Conservation (phyloP, 2,329 filamentous ascomycete species). For the Apiospora koreana region DNA sequence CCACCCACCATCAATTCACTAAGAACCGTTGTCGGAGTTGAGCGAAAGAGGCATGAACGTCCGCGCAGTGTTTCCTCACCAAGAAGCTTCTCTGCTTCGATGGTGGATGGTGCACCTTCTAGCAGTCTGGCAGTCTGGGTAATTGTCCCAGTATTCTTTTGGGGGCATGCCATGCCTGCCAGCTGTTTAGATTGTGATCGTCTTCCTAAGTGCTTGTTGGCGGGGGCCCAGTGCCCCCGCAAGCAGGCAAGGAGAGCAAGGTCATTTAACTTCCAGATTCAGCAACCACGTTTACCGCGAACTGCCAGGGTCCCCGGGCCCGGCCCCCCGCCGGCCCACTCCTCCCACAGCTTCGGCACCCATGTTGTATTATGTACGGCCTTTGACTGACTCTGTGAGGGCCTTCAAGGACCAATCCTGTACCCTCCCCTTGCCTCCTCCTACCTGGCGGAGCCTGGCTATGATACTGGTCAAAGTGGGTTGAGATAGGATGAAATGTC, state of each 20-base stretch:
- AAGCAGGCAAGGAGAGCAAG: background rate
- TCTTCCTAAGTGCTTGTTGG: background rate
- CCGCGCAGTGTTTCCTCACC: background rate
- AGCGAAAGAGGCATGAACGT: background rate
- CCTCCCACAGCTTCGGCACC: slow-evolving; percentile 4
- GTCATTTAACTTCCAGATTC: slow-evolving; percentile 7
- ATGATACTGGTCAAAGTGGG: background rate
- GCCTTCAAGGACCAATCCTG: background rate
- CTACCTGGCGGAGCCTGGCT: background rate
- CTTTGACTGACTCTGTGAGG: slow-evolving; percentile 1
- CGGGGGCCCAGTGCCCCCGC: background rate
- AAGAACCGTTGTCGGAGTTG: background rate
- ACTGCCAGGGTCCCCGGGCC: background rate
- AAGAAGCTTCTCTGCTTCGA: background rate
- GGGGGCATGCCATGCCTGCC: background rate
- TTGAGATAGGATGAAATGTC: slow-evolving; percentile 10
- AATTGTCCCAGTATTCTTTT: background rate
- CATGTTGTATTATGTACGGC: slow-evolving; percentile 9
- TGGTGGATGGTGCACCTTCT: background rate
- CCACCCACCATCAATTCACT: background rate
- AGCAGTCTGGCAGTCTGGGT: background rate
- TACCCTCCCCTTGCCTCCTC: background rate
- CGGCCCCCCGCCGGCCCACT: background rate
- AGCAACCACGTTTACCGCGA: slow-evolving; percentile 10
- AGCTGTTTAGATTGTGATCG: background rate